Percentiles rank a stretch among this genome's conserved stretches.
Conservation (phyloP, 2,329 filamentous ascomycete species). For the Claviceps citrina region DNA sequence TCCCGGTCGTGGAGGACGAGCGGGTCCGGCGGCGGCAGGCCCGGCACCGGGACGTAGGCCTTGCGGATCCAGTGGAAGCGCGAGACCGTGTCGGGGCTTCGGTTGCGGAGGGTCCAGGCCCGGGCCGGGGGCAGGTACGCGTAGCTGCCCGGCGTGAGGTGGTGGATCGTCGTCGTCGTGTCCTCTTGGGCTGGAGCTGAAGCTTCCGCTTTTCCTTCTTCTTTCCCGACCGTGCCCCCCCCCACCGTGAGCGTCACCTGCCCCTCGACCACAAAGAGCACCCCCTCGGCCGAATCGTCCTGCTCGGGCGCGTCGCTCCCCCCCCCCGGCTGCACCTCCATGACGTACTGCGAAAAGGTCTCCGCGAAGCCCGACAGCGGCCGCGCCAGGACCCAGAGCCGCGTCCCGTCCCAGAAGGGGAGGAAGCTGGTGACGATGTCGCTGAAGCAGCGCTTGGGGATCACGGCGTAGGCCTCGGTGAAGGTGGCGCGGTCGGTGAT, state of each 20-base stretch:
- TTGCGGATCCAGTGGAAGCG: slow-evolving; percentile 7
- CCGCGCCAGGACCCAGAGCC: slow-evolving; percentile 5
- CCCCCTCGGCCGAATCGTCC: slow-evolving; percentile 1
- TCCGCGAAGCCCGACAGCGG: slow-evolving; percentile 5
- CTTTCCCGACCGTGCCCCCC: not conserved
- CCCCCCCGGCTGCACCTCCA: slow-evolving; percentile 3
- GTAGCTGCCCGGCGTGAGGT: slow-evolving; percentile 3
- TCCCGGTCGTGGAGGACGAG: slow-evolving; percentile 2
- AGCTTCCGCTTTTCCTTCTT: too few species aligned
- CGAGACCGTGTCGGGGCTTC: not conserved
- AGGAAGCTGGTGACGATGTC: slow-evolving; percentile 5
- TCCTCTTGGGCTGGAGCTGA: too few species aligned
- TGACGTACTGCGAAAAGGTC: slow-evolving; percentile 7
- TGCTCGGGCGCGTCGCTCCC: slow-evolving; percentile 4
- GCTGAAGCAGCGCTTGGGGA: slow-evolving; percentile 5
- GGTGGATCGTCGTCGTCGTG: too few species aligned
- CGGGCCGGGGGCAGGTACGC: slow-evolving; percentile 2
- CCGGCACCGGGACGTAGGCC: slow-evolving; percentile 1
- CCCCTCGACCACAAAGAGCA: slow-evolving; percentile 4
- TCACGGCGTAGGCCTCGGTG: slow-evolving; percentile 5
- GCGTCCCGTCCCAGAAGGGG: slow-evolving; percentile 5
- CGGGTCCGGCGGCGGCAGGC: not conserved
- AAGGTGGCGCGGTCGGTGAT: slow-evolving; percentile 7
- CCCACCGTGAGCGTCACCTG: not conserved
- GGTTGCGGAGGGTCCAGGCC: slow-evolving; percentile 2